These are phyloP conservation scores for Candida sonorensis DNA, from an alignment of 805 yeast genomes.

Conservation along the genomic window DNA sequence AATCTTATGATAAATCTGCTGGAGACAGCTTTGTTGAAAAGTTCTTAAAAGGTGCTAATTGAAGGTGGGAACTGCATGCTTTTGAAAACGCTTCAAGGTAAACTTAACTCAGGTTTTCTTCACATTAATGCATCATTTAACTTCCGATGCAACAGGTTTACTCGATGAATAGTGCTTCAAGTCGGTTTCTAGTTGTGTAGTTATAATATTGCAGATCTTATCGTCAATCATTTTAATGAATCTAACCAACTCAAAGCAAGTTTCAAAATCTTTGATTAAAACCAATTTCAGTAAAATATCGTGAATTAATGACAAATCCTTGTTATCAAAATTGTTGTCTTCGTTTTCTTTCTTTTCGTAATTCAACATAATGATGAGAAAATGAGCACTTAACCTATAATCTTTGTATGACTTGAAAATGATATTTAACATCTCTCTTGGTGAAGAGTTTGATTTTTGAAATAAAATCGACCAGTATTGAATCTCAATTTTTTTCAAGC, in stretches of 20 bases:
- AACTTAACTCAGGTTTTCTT: no score
- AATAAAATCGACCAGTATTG: conserved; percentile 46
- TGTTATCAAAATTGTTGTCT: conserved; percentile 13
- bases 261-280: conserved; percentile 38
- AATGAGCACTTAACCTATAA: conserved; percentile 45
- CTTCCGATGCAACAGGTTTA: no score
- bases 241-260: conserved; percentile 48
- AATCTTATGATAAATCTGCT: conserved; percentile 45
- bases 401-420: conserved; percentile 30
- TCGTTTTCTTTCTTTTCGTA: conserved; percentile 33
- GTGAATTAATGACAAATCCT: conserved; percentile 35
- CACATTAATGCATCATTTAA: no score
- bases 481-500: conserved; percentile 48
- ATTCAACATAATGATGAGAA: conserved; percentile 44
- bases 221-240: conserved; percentile 44
- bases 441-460: conserved; percentile 32
- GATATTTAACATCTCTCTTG: conserved; percentile 36
- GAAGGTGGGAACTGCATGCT: conserved; percentile 12
- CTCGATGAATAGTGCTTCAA: conserved; percentile 5
- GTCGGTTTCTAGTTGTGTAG: conserved; percentile 19
- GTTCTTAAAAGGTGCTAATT: conserved; percentile 57
- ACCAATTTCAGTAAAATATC: conserved; percentile 38
- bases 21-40: conserved; percentile 62
- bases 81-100: no score
- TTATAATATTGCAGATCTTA: conserved; percentile 29